phyloP scores from a whole-genome alignment of 2,329 filamentous ascomycete genomes.

The Arthrobotrys iridis region DNA sequence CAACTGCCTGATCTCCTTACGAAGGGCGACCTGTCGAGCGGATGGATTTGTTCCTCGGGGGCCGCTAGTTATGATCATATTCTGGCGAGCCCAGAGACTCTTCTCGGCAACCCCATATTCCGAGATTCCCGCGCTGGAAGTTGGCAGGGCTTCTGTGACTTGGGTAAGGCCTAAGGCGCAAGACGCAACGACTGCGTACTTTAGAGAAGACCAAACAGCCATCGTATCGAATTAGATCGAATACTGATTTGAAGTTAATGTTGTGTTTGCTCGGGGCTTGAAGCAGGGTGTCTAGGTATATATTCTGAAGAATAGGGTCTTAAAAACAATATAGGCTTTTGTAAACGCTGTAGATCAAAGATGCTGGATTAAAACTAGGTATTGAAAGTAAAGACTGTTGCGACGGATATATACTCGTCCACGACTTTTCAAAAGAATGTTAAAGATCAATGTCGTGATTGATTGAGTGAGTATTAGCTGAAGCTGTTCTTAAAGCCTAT shows the following conservation, averaged over 20 bases:
- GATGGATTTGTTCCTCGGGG: conserved; percentile 26
- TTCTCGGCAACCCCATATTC: conserved; percentile 31
- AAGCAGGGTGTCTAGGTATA: not conserved
- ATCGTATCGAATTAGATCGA: conserved; percentile 20
- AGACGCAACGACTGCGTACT: conserved; percentile 42
- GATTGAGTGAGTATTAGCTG: not conserved
- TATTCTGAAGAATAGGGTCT: not conserved
- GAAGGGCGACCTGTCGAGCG: conserved; percentile 28
- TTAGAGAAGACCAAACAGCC: conserved; percentile 48
- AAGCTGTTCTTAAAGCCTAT: not conserved
- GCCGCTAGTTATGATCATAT: conserved; percentile 18
- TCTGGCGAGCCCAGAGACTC: conserved; percentile 31
- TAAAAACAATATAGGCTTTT: too few species aligned
- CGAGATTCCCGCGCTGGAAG: conserved; percentile 8
- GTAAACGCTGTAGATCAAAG: too few species aligned
- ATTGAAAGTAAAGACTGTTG: not conserved
- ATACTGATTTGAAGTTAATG: not conserved
- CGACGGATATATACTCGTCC: not conserved
- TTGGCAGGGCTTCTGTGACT: conserved; percentile 32
- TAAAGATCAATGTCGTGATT: conserved; percentile 2
- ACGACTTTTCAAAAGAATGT: not conserved
- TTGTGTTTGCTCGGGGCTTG: not conserved
- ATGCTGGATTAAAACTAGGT: not conserved
- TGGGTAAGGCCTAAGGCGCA: conserved; percentile 44
- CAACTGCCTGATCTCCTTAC: conserved; percentile 48